phyloP scores from a whole-genome alignment of 495 filamentous ascomycete genomes.

The Podospora comata region DNA sequence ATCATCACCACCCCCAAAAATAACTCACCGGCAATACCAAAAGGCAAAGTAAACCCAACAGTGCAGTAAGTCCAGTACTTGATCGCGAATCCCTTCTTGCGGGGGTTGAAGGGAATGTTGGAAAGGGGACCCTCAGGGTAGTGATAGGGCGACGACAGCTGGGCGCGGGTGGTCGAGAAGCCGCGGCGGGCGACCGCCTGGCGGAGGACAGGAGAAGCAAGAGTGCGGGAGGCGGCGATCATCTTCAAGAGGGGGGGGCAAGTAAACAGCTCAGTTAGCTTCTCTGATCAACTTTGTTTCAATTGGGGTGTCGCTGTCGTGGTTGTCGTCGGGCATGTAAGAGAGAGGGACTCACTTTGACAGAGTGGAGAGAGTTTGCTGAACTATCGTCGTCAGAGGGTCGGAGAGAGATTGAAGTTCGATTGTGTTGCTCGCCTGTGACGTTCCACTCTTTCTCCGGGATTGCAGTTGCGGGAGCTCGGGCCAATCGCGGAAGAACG shows the following conservation, averaged over 20 bases:
- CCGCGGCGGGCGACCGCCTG: constrained; percentile 80
- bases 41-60: constrained; percentile 74
- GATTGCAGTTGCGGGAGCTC: constrained; percentile 11
- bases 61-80: constrained; percentile 80
- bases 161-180: constrained; percentile 87
- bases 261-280: constrained; percentile 1
- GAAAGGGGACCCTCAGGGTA: constrained; percentile 93
- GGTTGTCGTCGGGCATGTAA: background rate
- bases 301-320: background rate
- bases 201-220: constrained; percentile 50
- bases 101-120: constrained; percentile 95
- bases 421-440: constrained; percentile 14
- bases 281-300: constrained; percentile 1
- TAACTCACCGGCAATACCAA: constrained; percentile 75
- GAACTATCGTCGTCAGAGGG: background rate
- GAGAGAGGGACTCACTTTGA: constrained; percentile 5
- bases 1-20: constrained; percentile 10
- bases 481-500: background rate
- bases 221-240: constrained; percentile 69
- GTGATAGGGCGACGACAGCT: constrained; percentile 87
- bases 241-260: constrained; percentile 53
- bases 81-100: constrained; percentile 75
- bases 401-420: constrained; percentile 14
- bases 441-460: constrained; percentile 3
- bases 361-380: constrained; percentile 11